Percentiles rank a stretch among this genome's conserved stretches.
Conservation (phyloP, 2,329 filamentous ascomycete genomes). For the Colletotrichum chrysophilum region DNA sequence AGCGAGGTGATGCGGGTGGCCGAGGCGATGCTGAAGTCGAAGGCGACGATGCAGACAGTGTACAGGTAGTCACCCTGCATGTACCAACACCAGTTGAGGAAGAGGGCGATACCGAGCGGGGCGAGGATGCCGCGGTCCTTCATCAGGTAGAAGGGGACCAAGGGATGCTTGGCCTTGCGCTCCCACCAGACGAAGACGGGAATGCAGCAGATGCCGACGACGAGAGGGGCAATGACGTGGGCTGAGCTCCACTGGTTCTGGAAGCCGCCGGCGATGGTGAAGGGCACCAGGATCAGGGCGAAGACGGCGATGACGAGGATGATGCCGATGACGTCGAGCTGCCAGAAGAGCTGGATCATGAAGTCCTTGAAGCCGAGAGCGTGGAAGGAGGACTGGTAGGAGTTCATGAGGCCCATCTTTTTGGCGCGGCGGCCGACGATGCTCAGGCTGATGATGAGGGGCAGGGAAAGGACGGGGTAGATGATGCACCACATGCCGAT, state of each 20-base stretch:
- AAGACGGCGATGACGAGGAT: constrained; percentile 52
- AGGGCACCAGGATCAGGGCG: constrained; percentile 48
- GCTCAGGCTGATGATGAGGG: constrained; percentile 58
- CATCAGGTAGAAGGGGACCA: constrained; percentile 65
- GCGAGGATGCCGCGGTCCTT: constrained; percentile 70
- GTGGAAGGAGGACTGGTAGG: constrained; percentile 37
- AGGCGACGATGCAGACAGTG: constrained; percentile 65
- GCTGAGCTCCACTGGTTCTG: constrained; percentile 40
- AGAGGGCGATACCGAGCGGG: constrained; percentile 61
- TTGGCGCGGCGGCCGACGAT: constrained; percentile 58
- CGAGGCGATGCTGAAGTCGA: constrained; percentile 59
- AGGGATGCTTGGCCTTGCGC: constrained; percentile 52
- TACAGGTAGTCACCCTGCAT: constrained; percentile 70
- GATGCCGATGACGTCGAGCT: constrained; percentile 49
- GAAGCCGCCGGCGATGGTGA: constrained; percentile 51
- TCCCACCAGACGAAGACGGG: constrained; percentile 58
- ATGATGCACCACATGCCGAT: constrained; percentile 71
- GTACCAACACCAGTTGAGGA: constrained; percentile 65
- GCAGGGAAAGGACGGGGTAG: constrained; percentile 58
- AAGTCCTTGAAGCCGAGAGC: constrained; percentile 36
- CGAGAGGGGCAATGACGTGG: constrained; percentile 48
- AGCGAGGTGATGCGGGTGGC: constrained; percentile 66
- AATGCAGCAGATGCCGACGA: constrained; percentile 50
- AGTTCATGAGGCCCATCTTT: constrained; percentile 49
- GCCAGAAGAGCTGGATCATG: constrained; percentile 48